Base-by-base conservation (phyloP, 1,284 basidiomycete genomes). In the Rhizoctonia solani region DNA sequence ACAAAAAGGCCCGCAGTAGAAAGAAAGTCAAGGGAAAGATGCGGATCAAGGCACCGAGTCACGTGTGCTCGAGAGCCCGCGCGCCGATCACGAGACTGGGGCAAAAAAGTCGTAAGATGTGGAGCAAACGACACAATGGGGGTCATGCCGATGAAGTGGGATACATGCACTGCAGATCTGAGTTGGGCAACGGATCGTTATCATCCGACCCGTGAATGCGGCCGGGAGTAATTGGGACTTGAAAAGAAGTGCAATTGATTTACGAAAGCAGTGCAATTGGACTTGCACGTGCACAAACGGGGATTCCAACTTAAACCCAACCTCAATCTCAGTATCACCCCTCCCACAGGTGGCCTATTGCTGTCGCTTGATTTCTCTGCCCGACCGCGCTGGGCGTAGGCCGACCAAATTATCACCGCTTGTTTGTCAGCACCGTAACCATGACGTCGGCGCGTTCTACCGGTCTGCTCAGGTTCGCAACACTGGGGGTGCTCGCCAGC, bases 281-380 rank as follows among this genome's bases (percentile, higher is more conserved):
- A 39, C 42, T 59, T 37, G 44, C 56, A 61, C 56, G 56, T 61
- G 56, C 41, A 59, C 46, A n/a, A 29, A 29, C 56, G 39, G 44
- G 29, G 49, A 27, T 27, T 8, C 29, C 49, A 61, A 61, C 56
- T 42, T 61, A 61, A 61, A 61, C 44, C 50, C 44, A n/a, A n/a
- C n/a, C n/a, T n/a, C n/a, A n/a, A n/a, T n/a, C n/a, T n/a, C n/a
- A n/a, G n/a, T 19, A 61, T 46, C 4, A 34, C 56, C 56, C 23
- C 21, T 23, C 30, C 42, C 19, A n/a, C 44, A 9, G 21, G 44
- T 44, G 21, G 30, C 25, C 55, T 4, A 37, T 25, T 3, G 23
- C 41, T 37, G 14, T 23, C 55, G n/a, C 41, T 39, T 19, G 23
- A 44, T 8, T 23, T 19, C 39, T 52, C 3, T 44, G 27, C 32